phyloP scores from a whole-genome alignment of 108 stramenopile genomes.

The Schizochytrium sp. region DNA sequence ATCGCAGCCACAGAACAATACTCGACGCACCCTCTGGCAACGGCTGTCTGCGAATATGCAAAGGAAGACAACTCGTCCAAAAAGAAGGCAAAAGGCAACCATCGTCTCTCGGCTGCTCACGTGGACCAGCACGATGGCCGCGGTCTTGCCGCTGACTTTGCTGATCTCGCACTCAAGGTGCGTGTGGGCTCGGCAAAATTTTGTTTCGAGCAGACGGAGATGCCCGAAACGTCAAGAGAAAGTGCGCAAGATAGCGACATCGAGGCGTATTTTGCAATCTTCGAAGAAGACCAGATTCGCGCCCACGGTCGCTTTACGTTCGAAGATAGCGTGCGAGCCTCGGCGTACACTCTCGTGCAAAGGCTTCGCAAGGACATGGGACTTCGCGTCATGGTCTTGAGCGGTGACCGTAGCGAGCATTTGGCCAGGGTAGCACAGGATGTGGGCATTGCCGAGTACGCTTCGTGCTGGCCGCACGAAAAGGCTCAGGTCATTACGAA shows the following conservation, averaged over 20 bases:
- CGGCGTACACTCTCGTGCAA: not conserved
- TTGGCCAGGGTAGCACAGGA: not conserved
- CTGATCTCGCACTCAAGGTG: not conserved
- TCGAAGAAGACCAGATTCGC: not conserved
- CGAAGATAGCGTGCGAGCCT: not conserved
- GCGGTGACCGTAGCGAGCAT: not conserved
- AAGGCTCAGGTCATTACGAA: not conserved
- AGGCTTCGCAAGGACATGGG: not conserved
- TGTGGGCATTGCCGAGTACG: not conserved
- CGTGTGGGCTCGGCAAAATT: not conserved
- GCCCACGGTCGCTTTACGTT: not conserved
- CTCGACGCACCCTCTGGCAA: not conserved
- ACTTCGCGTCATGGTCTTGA: not conserved
- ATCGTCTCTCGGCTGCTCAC: not conserved
- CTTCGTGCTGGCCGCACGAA: constrained; percentile 13
- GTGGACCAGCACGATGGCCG: not conserved
- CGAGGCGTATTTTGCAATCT: not conserved
- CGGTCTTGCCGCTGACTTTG: not conserved
- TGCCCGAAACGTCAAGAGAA: not conserved
- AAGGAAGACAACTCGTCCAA: not conserved
- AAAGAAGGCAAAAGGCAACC: not conserved
- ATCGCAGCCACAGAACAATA: not conserved
- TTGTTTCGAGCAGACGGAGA: not conserved
- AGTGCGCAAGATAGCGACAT: not conserved
- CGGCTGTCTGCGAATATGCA: not conserved